Evolutionary conservation across 176 grass and related monocot species (phyloP), one percentile per base, ranked within the genome.

Genomic region (Canna indica): DNA sequence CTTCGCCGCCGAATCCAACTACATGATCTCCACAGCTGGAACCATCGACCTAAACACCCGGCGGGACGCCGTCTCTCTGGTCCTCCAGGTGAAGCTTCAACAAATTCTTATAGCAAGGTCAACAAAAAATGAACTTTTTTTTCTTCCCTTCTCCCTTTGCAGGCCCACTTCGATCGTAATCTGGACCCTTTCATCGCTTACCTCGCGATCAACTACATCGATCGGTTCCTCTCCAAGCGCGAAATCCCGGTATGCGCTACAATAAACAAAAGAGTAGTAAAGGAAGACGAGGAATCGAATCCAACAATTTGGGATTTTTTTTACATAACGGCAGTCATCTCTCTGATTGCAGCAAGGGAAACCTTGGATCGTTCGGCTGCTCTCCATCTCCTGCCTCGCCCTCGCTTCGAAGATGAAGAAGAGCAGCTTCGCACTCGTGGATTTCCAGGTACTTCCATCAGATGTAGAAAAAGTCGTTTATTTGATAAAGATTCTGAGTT

Each of bases 381-480:
- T 99, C 72, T 84, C 95, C 45, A 74, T 99, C 76, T 74, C 90
- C 66, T 99, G 90, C 59, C 89, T 99, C 80, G 88, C 95, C 65
- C 80, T 99, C 59, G 90, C 95, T 64, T 86, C 87, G 46, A 99
- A 99, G 85, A 99, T 99, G 95, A 91, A 90, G 84, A 85, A 85
- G 84, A 66, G 52, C 67, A 53, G 64, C 30, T 74, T 90, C 76
- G 83, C 82, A 24, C 39, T 86, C 67, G 81, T 42, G 28, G 56
- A 75, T 59, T 77, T 99, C 75, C 95, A 97, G 76, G 94, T 97
- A 79, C 52, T 28, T 9, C 32, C 18, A 2, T 11, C 9, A 71
- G 18, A 14, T 8, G 14, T 22, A 11, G 9, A 0, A 44, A 22
- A 26, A 3, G 5, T 60, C 13, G 22, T 63, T 63, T 35, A 17